Evolutionary conservation across 768 basidiomycete genomes (phyloP).

Genomic region (Agaricus subrufescens): DNA sequence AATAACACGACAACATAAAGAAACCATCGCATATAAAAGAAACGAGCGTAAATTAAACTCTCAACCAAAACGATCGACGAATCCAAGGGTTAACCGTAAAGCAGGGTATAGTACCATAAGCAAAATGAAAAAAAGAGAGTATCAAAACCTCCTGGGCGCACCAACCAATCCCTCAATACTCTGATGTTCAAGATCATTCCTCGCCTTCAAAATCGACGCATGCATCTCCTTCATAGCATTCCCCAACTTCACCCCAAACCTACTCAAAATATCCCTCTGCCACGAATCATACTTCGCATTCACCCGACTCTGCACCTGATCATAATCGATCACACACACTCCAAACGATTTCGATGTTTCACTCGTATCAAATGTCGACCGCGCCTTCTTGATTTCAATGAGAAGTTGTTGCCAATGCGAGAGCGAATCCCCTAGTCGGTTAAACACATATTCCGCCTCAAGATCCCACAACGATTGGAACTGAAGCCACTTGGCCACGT

Average conservation of each 20-base stretch:
- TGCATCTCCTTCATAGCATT: constrained; percentile 98
- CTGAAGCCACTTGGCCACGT: constrained; percentile 97
- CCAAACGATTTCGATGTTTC: constrained; percentile 92
- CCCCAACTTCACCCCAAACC: constrained; percentile 91
- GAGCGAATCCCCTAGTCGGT: constrained; percentile 90
- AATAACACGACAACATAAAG: too few species aligned
- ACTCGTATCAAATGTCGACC: constrained; percentile 94
- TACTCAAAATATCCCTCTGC: constrained; percentile 91
- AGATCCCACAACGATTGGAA: constrained; percentile 99
- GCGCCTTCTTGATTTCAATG: constrained; percentile 94
- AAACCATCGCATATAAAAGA: too few species aligned
- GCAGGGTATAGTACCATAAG: background rate
- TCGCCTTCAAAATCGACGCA: constrained; percentile 84
- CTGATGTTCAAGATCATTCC: constrained; percentile 94
- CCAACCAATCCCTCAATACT: constrained; percentile 88
- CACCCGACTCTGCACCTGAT: constrained; percentile 95
- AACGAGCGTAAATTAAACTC: too few species aligned
- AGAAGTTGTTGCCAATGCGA: constrained; percentile 93
- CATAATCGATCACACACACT: constrained; percentile 93
- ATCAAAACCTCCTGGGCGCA: constrained; percentile 44
- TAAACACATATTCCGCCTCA: constrained; percentile 95
- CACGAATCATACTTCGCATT: constrained; percentile 98
- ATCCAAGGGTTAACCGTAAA: background rate
- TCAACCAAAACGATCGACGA: too few species aligned
- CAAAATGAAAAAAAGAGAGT: background rate